Percentiles rank a stretch among this genome's conserved stretches.
phyloP scores from a whole-genome alignment of 352 stramenopile genomes.

The Aphanomyces cochlioides region DNA sequence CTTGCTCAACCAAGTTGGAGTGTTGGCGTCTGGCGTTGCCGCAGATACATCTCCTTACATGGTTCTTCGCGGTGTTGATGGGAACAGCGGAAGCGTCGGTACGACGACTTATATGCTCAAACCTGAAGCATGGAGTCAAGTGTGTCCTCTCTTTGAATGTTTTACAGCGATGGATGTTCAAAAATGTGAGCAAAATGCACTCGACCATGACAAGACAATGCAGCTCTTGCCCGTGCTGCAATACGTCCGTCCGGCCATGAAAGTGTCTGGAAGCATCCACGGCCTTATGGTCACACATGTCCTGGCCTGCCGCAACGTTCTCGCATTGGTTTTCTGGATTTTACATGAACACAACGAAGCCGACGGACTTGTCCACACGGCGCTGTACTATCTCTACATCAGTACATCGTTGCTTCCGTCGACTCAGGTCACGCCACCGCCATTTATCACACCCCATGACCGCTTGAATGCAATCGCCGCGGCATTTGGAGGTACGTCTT shows the following conservation, averaged over 20 bases:
- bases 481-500: neutral
- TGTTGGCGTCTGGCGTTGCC: slow-evolving; percentile 7
- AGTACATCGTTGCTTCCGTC: slow-evolving; percentile 1
- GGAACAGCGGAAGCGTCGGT: neutral
- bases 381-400: slow-evolving; percentile 12
- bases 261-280: neutral
- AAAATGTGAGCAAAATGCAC: slow-evolving; percentile 61
- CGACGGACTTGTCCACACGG: slow-evolving; percentile 4
- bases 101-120: slow-evolving; percentile 55
- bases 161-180: slow-evolving; percentile 72
- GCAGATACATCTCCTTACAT: slow-evolving; percentile 8
- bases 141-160: slow-evolving; percentile 70
- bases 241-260: neutral
- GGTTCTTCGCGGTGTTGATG: slow-evolving; percentile 3
- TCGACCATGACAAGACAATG: slow-evolving; percentile 36
- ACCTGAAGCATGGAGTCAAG: slow-evolving; percentile 45
- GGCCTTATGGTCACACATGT: neutral
- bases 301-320: neutral
- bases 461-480: slow-evolving; percentile 8
- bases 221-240: neutral
- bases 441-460: neutral
- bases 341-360: neutral
- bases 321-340: slow-evolving; percentile 10
- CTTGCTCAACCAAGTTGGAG: slow-evolving; percentile 56
- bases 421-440: neutral